Conservation (phyloP, 768 basidiomycete genomes). For the Mycena rebaudengoi region DNA sequence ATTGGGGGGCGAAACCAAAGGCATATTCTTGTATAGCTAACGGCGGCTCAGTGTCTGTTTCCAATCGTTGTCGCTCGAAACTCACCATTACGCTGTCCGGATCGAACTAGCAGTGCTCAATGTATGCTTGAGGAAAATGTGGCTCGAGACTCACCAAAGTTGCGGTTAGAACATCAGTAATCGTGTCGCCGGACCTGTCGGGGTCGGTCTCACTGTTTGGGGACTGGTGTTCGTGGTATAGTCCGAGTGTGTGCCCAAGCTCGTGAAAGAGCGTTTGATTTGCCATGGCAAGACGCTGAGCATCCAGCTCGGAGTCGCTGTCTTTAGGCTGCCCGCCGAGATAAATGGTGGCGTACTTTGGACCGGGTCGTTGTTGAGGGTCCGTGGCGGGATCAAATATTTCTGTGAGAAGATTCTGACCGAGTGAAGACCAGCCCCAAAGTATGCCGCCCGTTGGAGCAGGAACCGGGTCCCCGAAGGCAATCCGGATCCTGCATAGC, state of each 20-base stretch:
- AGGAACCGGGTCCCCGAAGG: too few species aligned
- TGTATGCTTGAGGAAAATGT: not conserved
- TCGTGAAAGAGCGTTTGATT: slow-evolving; percentile 11
- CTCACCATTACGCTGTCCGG: slow-evolving; percentile 6
- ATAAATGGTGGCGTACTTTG: not conserved
- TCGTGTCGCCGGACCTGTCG: not conserved
- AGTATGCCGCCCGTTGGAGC: too few species aligned
- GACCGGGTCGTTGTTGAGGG: not conserved
- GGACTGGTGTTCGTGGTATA: not conserved
- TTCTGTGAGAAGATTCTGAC: too few species aligned
- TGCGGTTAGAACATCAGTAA: not conserved
- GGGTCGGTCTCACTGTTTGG: not conserved
- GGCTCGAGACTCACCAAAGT: not conserved
- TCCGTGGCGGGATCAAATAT: not conserved
- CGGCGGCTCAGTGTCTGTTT: too few species aligned
- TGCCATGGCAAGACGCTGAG: not conserved
- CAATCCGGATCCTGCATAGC: too few species aligned
- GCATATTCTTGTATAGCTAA: not conserved
- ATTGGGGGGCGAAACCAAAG: not conserved
- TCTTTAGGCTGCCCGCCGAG: not conserved
- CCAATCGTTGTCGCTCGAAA: too few species aligned
- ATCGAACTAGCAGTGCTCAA: slow-evolving; percentile 2
- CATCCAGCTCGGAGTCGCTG: not conserved
- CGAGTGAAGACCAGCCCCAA: not conserved
- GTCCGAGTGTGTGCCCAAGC: not conserved